These are phyloP conservation scores for Mesembryanthemum crystallinum DNA, from an alignment of 148 eudicot species.

Conservation along the genomic window DNA sequence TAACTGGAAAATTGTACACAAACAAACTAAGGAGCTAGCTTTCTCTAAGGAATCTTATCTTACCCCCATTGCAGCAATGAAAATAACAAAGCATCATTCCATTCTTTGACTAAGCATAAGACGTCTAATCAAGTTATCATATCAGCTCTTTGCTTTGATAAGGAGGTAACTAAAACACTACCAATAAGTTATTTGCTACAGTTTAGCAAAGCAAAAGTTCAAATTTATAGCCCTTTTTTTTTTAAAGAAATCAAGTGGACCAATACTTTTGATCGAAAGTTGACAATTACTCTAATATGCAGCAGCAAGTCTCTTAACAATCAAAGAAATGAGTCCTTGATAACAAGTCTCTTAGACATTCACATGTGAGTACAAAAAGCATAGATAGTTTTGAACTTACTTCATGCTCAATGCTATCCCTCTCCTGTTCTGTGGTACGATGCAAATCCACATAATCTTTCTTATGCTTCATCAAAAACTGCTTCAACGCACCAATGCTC, in stretches of 20 bases:
- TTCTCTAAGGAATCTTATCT: background rate
- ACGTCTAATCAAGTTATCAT: background rate
- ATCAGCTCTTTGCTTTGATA: background rate
- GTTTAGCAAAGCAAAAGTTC: background rate
- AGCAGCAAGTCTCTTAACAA: background rate
- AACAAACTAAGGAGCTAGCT: background rate
- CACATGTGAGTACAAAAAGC: background rate
- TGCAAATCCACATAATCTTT: constrained; percentile 87
- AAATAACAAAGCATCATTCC: background rate
- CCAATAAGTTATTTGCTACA: background rate
- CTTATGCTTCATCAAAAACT: constrained; percentile 75
- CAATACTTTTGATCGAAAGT: background rate
- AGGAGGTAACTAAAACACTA: background rate
- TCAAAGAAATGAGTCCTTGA: background rate
- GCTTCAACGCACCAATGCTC: constrained; percentile 70
- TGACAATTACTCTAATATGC: background rate
- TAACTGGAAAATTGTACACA: background rate
- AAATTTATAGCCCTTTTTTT: background rate
- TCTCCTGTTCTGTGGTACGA: constrained; percentile 89
- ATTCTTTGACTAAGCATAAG: background rate
- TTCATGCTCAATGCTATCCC: constrained; percentile 97
- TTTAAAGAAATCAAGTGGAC: background rate
- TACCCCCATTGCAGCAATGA: background rate
- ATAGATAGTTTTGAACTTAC: constrained; percentile 39
- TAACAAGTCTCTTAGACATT: background rate